Conservation (phyloP, 345 rosid species). For the Arabis hirsuta region DNA sequence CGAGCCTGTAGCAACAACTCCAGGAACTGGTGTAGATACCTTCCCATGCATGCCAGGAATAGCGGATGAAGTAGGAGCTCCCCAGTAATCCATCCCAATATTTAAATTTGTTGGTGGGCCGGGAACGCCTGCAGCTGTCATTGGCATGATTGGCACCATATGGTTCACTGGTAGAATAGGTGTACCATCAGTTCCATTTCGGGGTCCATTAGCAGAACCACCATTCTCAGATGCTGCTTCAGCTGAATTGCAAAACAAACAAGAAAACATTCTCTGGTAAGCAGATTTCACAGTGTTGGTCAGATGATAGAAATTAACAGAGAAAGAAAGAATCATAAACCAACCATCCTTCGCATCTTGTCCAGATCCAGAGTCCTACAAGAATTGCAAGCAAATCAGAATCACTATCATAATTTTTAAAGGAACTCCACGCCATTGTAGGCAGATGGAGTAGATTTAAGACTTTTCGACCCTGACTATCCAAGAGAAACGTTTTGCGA, state of each 20-base stretch:
- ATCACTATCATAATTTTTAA: neutral
- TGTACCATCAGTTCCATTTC: slow-evolving; percentile 66
- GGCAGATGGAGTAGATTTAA: neutral
- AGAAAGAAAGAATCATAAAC: slow-evolving; percentile 27
- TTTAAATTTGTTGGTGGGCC: slow-evolving; percentile 93
- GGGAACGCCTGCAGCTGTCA: slow-evolving; percentile 66
- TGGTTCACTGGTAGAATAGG: slow-evolving; percentile 56
- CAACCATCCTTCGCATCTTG: slow-evolving; percentile 77
- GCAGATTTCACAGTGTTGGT: slow-evolving; percentile 23
- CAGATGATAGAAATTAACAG: slow-evolving; percentile 4
- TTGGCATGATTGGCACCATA: slow-evolving; percentile 63
- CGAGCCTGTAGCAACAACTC: slow-evolving; percentile 63
- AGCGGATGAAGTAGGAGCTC: slow-evolving; percentile 64
- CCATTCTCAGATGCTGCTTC: slow-evolving; percentile 81
- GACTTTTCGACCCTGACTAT: neutral
- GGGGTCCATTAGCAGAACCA: slow-evolving; percentile 61
- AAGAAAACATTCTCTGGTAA: slow-evolving; percentile 30
- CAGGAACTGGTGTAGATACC: slow-evolving; percentile 72
- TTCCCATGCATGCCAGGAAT: slow-evolving; percentile 74
- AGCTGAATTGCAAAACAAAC: slow-evolving; percentile 46
- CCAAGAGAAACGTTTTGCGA: neutral
- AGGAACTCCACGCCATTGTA: neutral
- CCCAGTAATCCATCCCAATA: slow-evolving; percentile 99
- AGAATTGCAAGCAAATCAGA: slow-evolving; percentile 26
- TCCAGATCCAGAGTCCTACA: slow-evolving; percentile 72